phyloP scores from a whole-genome alignment of 352 stramenopile genomes.

The Thalassiosira mediterranea region DNA sequence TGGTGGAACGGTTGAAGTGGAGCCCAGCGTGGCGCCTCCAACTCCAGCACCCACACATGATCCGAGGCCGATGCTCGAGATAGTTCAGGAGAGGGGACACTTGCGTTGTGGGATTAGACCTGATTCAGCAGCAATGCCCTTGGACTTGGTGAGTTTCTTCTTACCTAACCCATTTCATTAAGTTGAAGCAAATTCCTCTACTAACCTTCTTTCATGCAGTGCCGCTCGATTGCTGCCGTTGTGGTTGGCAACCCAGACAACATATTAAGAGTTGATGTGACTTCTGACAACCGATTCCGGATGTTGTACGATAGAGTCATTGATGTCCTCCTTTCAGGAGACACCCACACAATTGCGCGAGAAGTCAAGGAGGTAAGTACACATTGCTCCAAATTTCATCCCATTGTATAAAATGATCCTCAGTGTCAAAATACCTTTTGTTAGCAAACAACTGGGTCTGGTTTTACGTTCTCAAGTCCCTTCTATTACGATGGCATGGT shows the following conservation, averaged over 20 bases:
- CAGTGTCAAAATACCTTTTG: too few species aligned
- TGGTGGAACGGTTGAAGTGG: not conserved
- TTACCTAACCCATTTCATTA: too few species aligned
- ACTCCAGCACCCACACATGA: conserved; percentile 8
- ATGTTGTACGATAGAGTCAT: conserved; percentile 1
- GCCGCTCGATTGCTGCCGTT: conserved; percentile 15
- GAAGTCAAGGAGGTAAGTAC: conserved; percentile 3
- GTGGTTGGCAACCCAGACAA: conserved; percentile 7
- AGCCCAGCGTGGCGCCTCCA: not conserved
- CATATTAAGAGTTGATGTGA: not conserved
- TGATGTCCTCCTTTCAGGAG: conserved; percentile 2
- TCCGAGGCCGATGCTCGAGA: too few species aligned
- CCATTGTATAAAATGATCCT: too few species aligned
- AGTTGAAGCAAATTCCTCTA: too few species aligned
- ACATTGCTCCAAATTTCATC: too few species aligned
- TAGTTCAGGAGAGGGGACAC: conserved; percentile 20
- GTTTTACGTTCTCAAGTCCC: too few species aligned
- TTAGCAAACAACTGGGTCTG: conserved; percentile 4
- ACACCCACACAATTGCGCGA: conserved; percentile 15
- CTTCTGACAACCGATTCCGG: not conserved
- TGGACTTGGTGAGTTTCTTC: too few species aligned
- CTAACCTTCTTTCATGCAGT: too few species aligned
- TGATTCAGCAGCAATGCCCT: not conserved
- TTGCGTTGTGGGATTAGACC: conserved; percentile 15
- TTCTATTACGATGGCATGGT: conserved; percentile 3